Conservation (phyloP, 257 asterid species). For the Ilex aquifolium region DNA sequence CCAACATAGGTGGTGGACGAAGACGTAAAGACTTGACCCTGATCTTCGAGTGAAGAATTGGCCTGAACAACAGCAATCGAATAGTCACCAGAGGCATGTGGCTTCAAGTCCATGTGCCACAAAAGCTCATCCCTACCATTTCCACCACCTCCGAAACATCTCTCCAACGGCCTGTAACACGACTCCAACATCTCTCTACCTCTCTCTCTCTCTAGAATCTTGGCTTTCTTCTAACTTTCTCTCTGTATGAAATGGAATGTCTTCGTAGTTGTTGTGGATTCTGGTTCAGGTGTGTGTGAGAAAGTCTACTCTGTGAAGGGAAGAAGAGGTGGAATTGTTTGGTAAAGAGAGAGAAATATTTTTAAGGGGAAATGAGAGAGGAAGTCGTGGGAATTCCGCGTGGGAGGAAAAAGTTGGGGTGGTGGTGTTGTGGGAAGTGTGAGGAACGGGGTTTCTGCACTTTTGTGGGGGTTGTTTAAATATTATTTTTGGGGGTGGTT, state of each 20-base stretch:
- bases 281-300: neutral
- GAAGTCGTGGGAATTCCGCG: neutral
- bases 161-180: constrained; percentile 20
- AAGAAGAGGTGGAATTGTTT: neutral
- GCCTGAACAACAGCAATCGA: constrained; percentile 45
- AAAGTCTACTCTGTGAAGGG: neutral
- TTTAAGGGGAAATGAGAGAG: neutral
- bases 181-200: constrained; percentile 18
- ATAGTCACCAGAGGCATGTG: constrained; percentile 34
- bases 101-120: constrained; percentile 40
- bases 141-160: constrained; percentile 23
- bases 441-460: too few species aligned
- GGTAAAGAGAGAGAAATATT: neutral
- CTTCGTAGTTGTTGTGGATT: neutral
- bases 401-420: neutral
- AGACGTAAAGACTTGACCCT: constrained; percentile 34
- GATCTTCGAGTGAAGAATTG: constrained; percentile 38
- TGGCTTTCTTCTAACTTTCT: neutral
- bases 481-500: too few species aligned
- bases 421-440: neutral
- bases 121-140: constrained; percentile 24
- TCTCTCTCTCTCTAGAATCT: constrained; percentile 6
- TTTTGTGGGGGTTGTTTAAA: too few species aligned
- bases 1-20: constrained; percentile 36
- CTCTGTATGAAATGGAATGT: neutral